phyloP scores from a whole-genome alignment of 768 basidiomycete species.

The Vishniacozyma victoriae region DNA sequence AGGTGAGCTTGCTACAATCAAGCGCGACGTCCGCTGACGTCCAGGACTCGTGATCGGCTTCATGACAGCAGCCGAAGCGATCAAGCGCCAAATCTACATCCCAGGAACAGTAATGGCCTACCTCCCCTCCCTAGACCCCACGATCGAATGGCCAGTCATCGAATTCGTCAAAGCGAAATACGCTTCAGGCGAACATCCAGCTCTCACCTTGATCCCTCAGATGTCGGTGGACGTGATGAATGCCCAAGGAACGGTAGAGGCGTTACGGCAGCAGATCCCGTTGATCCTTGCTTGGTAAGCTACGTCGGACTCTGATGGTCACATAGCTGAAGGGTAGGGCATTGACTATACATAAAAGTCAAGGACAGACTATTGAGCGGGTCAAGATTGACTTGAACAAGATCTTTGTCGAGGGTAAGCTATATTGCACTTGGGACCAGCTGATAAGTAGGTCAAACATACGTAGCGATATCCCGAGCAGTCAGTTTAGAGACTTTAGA shows the following conservation, averaged over 20 bases:
- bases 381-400: constrained; percentile 85
- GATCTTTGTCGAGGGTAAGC: constrained; percentile 60
- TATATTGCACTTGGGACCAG: not conserved
- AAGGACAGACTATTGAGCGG: constrained; percentile 60
- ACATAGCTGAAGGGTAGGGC: constrained; percentile 5
- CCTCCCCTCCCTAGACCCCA: constrained; percentile 1
- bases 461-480: constrained; percentile 44
- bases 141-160: constrained; percentile 28
- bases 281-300: constrained; percentile 69
- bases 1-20: constrained; percentile 52
- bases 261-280: constrained; percentile 56
- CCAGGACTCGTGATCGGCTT: constrained; percentile 31
- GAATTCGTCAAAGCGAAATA: constrained; percentile 16
- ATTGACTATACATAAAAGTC: constrained; percentile 14
- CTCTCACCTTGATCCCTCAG: constrained; percentile 15
- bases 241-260: constrained; percentile 24
- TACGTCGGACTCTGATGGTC: not conserved
- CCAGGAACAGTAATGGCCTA: constrained; percentile 4
- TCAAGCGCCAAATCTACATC: constrained; percentile 9
- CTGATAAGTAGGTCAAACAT: constrained; percentile 23
- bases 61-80: constrained; percentile 22
- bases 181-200: constrained; percentile 8
- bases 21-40: too few species aligned
- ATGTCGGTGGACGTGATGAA: constrained; percentile 33
- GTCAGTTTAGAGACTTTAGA: constrained; percentile 40